Evolutionary conservation across 169 alveolate species (phyloP), one percentile per base, ranked within the genome.

Genomic region (Cryptosporidium viatorum): DNA sequence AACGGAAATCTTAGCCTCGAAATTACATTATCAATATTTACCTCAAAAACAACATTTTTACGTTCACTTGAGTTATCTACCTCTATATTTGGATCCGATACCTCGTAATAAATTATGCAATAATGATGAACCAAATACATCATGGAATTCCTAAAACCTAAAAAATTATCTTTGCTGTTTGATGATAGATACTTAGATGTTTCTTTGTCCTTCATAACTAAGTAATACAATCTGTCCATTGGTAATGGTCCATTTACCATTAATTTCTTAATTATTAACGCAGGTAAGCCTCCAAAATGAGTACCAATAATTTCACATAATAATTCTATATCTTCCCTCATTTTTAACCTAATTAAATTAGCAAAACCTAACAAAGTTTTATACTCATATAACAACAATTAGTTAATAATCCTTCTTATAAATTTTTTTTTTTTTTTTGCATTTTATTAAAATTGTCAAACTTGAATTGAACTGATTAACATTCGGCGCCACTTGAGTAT

Each of bases 241-340:
- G 89, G 67, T 12, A 62, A 33, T 14, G 65, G 74, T 21, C 74
- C 89, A 65, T 39, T 80, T 37, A 80, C 51, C 23, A 80, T 14
- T 10, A 80, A 65, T 29, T 21, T 80, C 51, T 31, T 60, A 60
- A 65, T 43, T 14, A 80, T 59, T 80, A 80, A 37, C 23, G 89
- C 33, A 37, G 68, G n/a, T 2, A 80, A 23, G 10, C 75, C 80
- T 31, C 89, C 89, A 26, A 80, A 80, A 80, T 80, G 89, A 39
- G 65, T 43, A 16, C 18, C 9, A 6, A 65, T 65, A 18, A 80
- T 39, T 62, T 80, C 89, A 80, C 75, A 80, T 33, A 80, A n/a
- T 35, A 80, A 62, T 31, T 80, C 89, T 29, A 80, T 45, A 23
- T 80, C 89, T 23, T 80, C 73, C 59, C 89, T 60, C 89, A 80